Base-by-base conservation (phyloP, 371 early-diverging fungal species). In the Circinella minor region DNA sequence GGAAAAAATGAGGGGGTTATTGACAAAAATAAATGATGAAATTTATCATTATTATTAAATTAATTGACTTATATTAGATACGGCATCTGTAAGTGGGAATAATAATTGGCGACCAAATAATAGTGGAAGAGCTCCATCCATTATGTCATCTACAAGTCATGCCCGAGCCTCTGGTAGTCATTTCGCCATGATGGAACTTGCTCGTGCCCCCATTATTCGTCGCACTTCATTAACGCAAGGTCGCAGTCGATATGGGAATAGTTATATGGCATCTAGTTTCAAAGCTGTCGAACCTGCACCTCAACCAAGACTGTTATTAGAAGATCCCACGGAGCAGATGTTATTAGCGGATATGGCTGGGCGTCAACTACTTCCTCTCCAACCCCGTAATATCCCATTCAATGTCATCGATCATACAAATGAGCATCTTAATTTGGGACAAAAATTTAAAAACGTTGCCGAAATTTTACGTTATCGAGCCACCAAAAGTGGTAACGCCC, bases 381-480 rank as follows among this genome's bases (percentile, higher is more conserved):
- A 79, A 55, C 66, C 81, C 27, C 73, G 77, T 17, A 72, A 72
- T 37, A 66, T 76, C 6, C 80, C 78, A n/a, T 78, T 78, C 55
- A 60, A 68, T 4, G 51, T 73, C 36, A n/a, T 59, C 15, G 55
- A 74, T n/a, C 75, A 78, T 62, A 62, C 75, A 11, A 71, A 69
- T 17, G 71, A 70, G 4, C 80, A 80, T 20, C 61, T 73, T 7
- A 64, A 74, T 1, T 49, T 91, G 75, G 61, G 74, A 6, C 55
- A 71, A 27, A 27, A 27, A 6, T 92, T 90, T 69, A 64, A 71
- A 3, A 88, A 81, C 61, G 74, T 93, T 55, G 85, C 88, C 4
- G 76, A 85, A 18, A 71, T 92, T 3, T 74, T 93, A 17, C 83
- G 88, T 39, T 82, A 85, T 70, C 81, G 92, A n/a, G 88, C 90